Base-by-base conservation (phyloP, 2,329 filamentous ascomycete genomes). In the Tolypocladium album region DNA sequence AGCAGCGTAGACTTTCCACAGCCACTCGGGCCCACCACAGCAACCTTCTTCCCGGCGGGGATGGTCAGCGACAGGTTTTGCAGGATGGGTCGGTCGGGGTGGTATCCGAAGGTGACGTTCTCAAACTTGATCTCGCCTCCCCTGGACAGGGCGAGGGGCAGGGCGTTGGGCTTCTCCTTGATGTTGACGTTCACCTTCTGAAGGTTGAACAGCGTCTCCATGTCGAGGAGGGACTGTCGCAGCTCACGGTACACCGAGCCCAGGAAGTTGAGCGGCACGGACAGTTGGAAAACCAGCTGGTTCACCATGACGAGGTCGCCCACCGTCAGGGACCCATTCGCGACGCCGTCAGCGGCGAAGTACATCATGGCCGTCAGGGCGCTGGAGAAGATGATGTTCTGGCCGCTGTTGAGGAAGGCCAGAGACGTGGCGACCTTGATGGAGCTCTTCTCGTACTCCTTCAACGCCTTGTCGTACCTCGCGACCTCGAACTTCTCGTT, bases 241-340 rank as follows among this genome's bases (percentile, higher is more conserved):
- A 99, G 82, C 76, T 99, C 94, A 67, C 94, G 88, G 72, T 99
- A 99, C 15, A 99, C 93, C 17, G 92, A 96, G n/a, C 94, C 94
- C 4, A 99, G 80, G 74, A 99, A 99, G 79, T 99, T 99, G 62
- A 99, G 82, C 0, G 94, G 94, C 4, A 99, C 91, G 0, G 92
- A 97, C 7, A 99, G 86, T 75, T 99, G 94, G 76, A 99, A 99
- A 61, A 99, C 92, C 22, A 99, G 86, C 78, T 97, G 94, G 73
- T 99, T 99, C 66, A 99, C 91, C 90, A 99, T 95, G 70, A 99
- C 94, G 39, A 99, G 81, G 71, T 99, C 95, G 61, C 94, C 94
- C 17, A 99, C 92, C 0, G 93, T 97, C 67, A 99, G 76, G 7
- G 80, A 78, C 17, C 93, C 93, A 3, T 78, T 80, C 1, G 90